phyloP scores from a whole-genome alignment of 2,329 filamentous ascomycete species.

The Penicillium sp. region DNA sequence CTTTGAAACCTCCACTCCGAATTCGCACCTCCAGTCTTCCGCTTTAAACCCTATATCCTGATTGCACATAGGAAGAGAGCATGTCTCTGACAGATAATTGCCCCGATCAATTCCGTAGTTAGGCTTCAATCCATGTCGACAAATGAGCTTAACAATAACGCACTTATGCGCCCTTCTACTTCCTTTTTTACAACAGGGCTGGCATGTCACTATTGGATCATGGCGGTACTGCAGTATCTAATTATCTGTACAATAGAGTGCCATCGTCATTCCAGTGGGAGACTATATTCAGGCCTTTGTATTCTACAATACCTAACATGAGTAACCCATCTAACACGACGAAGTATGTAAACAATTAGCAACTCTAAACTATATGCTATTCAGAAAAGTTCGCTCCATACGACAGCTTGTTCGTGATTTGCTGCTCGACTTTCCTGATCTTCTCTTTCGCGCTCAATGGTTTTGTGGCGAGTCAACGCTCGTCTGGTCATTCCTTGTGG shows the following conservation, averaged over 20 bases:
- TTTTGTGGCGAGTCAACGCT: background rate
- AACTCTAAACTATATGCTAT: background rate
- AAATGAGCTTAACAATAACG: background rate
- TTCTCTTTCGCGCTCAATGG: background rate
- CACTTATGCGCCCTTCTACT: background rate
- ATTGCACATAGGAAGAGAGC: background rate
- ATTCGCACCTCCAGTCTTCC: background rate
- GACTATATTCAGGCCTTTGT: background rate
- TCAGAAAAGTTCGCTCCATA: no score
- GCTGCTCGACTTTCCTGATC: background rate
- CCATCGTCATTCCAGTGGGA: background rate
- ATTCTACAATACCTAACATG: background rate
- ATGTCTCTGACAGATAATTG: background rate
- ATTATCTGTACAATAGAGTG: background rate
- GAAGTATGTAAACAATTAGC: background rate
- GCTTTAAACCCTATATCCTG: background rate
- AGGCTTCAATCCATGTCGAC: background rate
- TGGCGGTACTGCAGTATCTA: no score
- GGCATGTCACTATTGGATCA: background rate
- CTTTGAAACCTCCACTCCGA: background rate
- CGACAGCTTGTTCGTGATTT: background rate
- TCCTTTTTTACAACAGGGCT: background rate
- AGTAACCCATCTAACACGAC: background rate
- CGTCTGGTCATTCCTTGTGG: background rate
- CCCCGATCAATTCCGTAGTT: background rate